Percentiles rank a stretch among this genome's conserved stretches.
These are phyloP conservation scores for Aspergillus taichungensis DNA, from an alignment of 495 filamentous ascomycete species.

Conservation along the genomic window DNA sequence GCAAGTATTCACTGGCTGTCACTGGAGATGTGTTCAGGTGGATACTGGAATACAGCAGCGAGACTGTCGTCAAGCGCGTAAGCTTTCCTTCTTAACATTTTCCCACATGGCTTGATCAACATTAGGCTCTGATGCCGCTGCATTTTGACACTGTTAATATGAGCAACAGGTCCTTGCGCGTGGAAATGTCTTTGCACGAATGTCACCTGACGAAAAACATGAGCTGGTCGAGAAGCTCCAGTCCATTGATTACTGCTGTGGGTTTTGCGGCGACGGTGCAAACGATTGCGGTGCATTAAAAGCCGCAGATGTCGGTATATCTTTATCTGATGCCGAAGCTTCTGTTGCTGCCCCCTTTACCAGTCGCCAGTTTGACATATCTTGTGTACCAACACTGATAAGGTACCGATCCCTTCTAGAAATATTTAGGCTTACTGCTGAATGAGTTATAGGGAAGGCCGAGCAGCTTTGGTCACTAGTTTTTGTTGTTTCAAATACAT, in stretches of 20 bases:
- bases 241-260: conserved; percentile 88
- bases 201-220: conserved; percentile 99
- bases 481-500: conserved; percentile 99
- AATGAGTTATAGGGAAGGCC: conserved; percentile 60
- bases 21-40: conserved; percentile 94
- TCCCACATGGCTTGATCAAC: too few relatives aligned
- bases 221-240: conserved; percentile 96
- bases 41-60: conserved; percentile 82
- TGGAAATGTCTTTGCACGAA: conserved; percentile 92
- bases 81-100: conserved; percentile 8
- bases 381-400: conserved; percentile 91
- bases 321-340: conserved; percentile 93
- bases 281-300: conserved; percentile 98
- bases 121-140: too few relatives aligned
- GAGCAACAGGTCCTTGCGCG: conserved; percentile 65
- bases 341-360: conserved; percentile 98
- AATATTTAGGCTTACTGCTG: background rate
- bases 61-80: conserved; percentile 63
- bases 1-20: conserved; percentile 80
- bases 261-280: conserved; percentile 96
- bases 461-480: conserved; percentile 89
- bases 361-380: conserved; percentile 90
- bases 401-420: conserved; percentile 30
- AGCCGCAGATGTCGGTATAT: conserved; percentile 98
- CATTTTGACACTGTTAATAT: too few relatives aligned